phyloP scores from a whole-genome alignment of 495 filamentous ascomycete genomes.

The Cercophora samala region DNA sequence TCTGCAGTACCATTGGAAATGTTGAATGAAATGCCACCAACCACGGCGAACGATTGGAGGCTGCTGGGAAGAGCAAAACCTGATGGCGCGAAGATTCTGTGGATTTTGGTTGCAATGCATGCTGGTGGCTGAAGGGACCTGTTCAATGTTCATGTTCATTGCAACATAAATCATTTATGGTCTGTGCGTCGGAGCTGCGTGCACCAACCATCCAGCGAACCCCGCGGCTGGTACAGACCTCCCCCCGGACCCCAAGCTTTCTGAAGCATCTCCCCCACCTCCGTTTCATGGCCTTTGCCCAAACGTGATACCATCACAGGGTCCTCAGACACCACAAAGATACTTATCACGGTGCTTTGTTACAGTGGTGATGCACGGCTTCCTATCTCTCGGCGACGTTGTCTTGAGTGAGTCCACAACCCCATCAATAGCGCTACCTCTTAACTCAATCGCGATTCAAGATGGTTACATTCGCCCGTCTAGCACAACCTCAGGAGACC shows the following conservation, averaged over 20 bases:
- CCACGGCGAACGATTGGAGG: not conserved
- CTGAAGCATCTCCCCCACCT: not conserved
- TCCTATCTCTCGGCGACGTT: not conserved
- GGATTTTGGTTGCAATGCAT: conserved; percentile 3
- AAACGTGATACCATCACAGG: not conserved
- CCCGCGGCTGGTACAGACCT: not conserved
- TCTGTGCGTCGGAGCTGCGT: not conserved
- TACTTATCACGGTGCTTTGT: no score
- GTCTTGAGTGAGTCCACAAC: not conserved
- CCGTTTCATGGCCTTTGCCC: not conserved
- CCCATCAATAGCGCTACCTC: not conserved
- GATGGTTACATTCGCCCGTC: conserved; percentile 1
- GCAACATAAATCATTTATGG: not conserved
- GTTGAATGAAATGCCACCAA: not conserved
- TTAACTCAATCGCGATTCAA: not conserved
- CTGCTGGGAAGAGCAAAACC: not conserved
- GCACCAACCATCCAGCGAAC: not conserved
- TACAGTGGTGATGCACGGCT: not conserved
- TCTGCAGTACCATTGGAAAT: conserved; percentile 5
- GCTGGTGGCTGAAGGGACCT: no score
- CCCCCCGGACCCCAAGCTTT: not conserved
- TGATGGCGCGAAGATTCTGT: not conserved
- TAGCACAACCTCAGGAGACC: not conserved
- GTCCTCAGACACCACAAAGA: not conserved
- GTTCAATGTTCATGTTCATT: no score